Percentiles rank a stretch among this genome's conserved stretches.
phyloP scores from a whole-genome alignment of 2,329 filamentous ascomycete genomes.

The Scedosporium aurantiacum region DNA sequence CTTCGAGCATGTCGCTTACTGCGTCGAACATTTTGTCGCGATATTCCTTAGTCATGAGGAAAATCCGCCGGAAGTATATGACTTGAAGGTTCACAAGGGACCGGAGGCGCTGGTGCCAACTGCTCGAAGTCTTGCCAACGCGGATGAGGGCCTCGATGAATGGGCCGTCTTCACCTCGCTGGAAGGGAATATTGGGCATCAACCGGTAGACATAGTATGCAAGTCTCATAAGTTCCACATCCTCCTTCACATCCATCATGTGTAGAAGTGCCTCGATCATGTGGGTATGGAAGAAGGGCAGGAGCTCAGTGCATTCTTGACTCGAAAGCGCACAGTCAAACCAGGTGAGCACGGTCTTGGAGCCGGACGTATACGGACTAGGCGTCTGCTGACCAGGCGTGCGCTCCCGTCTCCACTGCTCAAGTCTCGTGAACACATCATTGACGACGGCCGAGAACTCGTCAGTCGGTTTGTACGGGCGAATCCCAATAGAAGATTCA shows the following conservation, averaged over 20 bases:
- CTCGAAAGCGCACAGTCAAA: slow-evolving; percentile 83
- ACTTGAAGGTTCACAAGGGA: slow-evolving; percentile 98
- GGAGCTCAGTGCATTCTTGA: slow-evolving; percentile 82
- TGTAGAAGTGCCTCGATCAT: slow-evolving; percentile 91
- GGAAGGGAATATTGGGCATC: slow-evolving; percentile 88
- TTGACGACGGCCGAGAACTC: slow-evolving; percentile 64
- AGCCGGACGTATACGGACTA: slow-evolving; percentile 87
- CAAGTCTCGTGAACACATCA: slow-evolving; percentile 67
- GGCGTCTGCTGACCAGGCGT: slow-evolving; percentile 83
- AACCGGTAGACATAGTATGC: slow-evolving; percentile 97
- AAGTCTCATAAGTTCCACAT: slow-evolving; percentile 85
- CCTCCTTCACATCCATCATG: slow-evolving; percentile 99
- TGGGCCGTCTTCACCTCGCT: slow-evolving; percentile 68
- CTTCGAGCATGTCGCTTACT: slow-evolving; percentile 90
- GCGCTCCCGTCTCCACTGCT: slow-evolving; percentile 78
- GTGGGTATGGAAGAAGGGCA: slow-evolving; percentile 78
- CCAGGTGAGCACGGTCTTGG: slow-evolving; percentile 93
- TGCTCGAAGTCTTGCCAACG: slow-evolving; percentile 72
- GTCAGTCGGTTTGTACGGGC: slow-evolving; percentile 67
- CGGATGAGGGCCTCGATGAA: slow-evolving; percentile 81
- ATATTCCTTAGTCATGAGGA: slow-evolving; percentile 65
- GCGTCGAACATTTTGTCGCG: slow-evolving; percentile 77
- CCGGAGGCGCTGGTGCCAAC: slow-evolving; percentile 91
- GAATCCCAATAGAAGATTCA: slow-evolving; percentile 70
- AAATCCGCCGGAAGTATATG: slow-evolving; percentile 92